phyloP scores from a whole-genome alignment of 306 rosid genomes.

The Elaeagnus macrophylla region DNA sequence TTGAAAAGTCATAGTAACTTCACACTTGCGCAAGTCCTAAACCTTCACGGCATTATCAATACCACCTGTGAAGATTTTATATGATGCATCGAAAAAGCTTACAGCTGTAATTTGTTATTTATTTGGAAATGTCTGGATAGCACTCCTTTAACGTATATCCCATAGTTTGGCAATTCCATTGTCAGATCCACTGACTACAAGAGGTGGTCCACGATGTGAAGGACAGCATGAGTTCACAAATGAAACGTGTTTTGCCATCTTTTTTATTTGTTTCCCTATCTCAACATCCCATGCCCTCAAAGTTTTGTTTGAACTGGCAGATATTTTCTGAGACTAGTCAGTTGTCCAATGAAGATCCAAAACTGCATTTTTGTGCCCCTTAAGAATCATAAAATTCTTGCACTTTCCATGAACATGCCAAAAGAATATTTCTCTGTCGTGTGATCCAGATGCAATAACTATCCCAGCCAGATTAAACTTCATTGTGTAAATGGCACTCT shows the following conservation, averaged over 20 bases:
- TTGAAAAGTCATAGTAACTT: conserved; percentile 81
- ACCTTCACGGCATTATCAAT: conserved; percentile 84
- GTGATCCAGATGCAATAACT: conserved; percentile 86
- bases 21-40: conserved; percentile 94
- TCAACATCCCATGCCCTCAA: conserved; percentile 93
- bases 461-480: conserved; percentile 83
- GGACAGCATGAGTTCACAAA: conserved; percentile 91
- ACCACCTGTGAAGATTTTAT: conserved; percentile 87
- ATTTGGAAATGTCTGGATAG: conserved; percentile 93
- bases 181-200: conserved; percentile 86
- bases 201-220: conserved; percentile 86
- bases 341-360: conserved; percentile 95
- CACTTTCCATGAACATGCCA: conserved; percentile 86
- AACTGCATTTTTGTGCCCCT: conserved; percentile 95
- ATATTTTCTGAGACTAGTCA: conserved; percentile 73
- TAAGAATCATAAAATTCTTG: conserved; percentile 83
- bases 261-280: conserved; percentile 79
- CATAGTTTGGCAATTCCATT: conserved; percentile 92
- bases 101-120: conserved; percentile 88
- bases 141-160: conserved; percentile 98
- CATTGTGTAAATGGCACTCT: conserved; percentile 82
- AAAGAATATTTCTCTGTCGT: conserved; percentile 84
- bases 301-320: conserved; percentile 90
- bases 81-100: conserved; percentile 82
- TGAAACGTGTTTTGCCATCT: conserved; percentile 91